Percentiles rank a stretch among this genome's conserved stretches.
phyloP scores from a whole-genome alignment of 2,329 filamentous ascomycete species.

The Nothophaeocryptopus gaeumannii region DNA sequence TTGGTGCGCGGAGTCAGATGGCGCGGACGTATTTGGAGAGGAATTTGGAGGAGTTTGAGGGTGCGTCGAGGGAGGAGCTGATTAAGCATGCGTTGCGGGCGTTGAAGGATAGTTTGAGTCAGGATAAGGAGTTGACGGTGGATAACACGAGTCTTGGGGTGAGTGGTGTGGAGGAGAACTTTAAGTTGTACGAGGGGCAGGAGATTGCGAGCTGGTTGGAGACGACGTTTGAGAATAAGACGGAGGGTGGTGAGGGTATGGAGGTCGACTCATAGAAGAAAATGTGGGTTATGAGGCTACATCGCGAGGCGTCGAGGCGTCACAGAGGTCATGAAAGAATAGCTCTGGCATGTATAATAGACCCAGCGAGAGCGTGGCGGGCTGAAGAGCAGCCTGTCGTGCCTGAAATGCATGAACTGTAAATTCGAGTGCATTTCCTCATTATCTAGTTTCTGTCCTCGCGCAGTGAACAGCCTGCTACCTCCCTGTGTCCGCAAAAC shows the following conservation, averaged over 20 bases:
- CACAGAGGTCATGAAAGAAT: background rate
- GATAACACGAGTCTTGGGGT: conserved; percentile 94
- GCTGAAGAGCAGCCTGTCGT: too few relatives aligned
- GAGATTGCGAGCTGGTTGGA: conserved; percentile 85
- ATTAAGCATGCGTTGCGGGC: conserved; percentile 87
- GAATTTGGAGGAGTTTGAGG: conserved; percentile 79
- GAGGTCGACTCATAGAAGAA: conserved; percentile 29
- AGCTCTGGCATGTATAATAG: too few relatives aligned
- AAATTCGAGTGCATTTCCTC: too few relatives aligned
- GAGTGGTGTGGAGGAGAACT: conserved; percentile 81
- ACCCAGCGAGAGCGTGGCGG: background rate
- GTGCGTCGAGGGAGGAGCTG: conserved; percentile 75
- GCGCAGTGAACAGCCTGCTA: too few relatives aligned
- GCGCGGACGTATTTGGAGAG: conserved; percentile 94
- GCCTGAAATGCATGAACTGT: too few relatives aligned
- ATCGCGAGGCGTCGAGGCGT: background rate
- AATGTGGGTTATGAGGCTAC: too few relatives aligned
- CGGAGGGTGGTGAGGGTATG: conserved; percentile 34
- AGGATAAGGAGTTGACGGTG: conserved; percentile 95
- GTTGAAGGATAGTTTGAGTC: conserved; percentile 89
- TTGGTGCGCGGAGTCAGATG: conserved; percentile 95
- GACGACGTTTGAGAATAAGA: conserved; percentile 53
- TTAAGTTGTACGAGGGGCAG: conserved; percentile 86
- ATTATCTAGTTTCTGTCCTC: too few relatives aligned
- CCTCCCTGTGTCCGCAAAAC: too few relatives aligned